Evolutionary conservation across 768 basidiomycete genomes (phyloP).

Genomic region (Clathrus columnatus): DNA sequence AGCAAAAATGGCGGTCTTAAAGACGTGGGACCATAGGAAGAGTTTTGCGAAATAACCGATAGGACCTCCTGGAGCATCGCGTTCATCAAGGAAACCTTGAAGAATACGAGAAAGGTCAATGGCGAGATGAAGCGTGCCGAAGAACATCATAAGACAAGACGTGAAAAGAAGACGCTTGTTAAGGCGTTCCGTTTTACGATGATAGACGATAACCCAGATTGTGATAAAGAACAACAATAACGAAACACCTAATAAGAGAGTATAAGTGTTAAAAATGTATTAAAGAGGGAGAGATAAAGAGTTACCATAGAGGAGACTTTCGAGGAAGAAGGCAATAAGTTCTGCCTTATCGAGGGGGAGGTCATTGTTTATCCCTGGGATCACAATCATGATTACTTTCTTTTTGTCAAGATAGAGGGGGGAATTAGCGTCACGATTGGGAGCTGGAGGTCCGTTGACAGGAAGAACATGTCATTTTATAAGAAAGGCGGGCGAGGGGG

Average conservation of each 20-base stretch:
- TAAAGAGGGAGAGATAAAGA: neutral
- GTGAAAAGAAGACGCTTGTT: slow-evolving; percentile 26
- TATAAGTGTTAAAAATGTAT: neutral
- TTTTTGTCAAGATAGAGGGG: neutral
- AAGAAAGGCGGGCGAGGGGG: neutral
- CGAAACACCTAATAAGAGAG: neutral
- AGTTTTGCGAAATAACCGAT: slow-evolving; percentile 27
- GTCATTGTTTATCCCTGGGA: slow-evolving; percentile 5
- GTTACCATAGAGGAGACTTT: slow-evolving; percentile 8
- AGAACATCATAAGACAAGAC: slow-evolving; percentile 23
- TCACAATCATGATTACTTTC: neutral
- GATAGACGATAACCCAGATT: slow-evolving; percentile 23
- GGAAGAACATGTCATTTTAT: neutral
- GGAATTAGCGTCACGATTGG: neutral
- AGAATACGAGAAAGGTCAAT: slow-evolving; percentile 29
- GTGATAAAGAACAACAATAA: slow-evolving; percentile 23
- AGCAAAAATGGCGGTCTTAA: slow-evolving; percentile 30
- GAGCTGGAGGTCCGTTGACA: neutral
- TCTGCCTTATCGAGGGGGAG: slow-evolving; percentile 11
- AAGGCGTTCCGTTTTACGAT: slow-evolving; percentile 21
- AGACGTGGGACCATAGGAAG: slow-evolving; percentile 28
- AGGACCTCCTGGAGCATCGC: slow-evolving; percentile 15
- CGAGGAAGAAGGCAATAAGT: slow-evolving; percentile 12
- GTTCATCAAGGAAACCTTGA: slow-evolving; percentile 26
- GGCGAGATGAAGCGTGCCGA: slow-evolving; percentile 29